A percentile compares a stretch with the other conserved stretches of the same genome.
Conservation (phyloP, 164 flowering plant genomes). For the Aristolochia contorta region DNA sequence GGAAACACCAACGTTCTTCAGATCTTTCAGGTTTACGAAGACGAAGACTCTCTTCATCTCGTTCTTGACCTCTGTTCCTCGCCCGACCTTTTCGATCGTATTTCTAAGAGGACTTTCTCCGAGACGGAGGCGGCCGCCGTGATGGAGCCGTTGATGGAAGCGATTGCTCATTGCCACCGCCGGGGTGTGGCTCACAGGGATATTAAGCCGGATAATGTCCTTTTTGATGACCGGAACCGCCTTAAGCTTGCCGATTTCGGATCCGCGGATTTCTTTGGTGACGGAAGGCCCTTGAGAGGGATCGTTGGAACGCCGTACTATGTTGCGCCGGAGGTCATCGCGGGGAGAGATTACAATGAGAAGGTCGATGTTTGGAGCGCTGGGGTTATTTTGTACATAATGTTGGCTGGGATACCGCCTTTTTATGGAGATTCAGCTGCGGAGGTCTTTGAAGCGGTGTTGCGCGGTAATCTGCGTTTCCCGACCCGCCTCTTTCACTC, state of each 20-base stretch:
- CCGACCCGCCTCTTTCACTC: constrained; percentile 40
- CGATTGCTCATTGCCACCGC: constrained; percentile 63
- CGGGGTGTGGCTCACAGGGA: constrained; percentile 67
- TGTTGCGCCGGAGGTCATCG: constrained; percentile 78
- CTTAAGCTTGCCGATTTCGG: constrained; percentile 73
- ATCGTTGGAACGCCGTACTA: constrained; percentile 87
- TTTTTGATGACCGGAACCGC: constrained; percentile 34
- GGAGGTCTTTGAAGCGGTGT: constrained; percentile 67
- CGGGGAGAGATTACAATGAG: constrained; percentile 55
- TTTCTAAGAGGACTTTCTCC: constrained; percentile 20
- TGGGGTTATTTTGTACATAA: constrained; percentile 64
- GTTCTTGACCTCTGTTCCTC: constrained; percentile 41
- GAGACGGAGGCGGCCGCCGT: constrained; percentile 41
- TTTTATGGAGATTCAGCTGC: constrained; percentile 56
- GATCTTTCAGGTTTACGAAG: constrained; percentile 37
- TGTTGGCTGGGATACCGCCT: constrained; percentile 73
- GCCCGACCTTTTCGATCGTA: constrained; percentile 30
- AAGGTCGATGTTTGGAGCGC: constrained; percentile 87
- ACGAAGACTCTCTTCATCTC: constrained; percentile 35
- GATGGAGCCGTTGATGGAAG: constrained; percentile 34
- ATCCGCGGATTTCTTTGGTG: constrained; percentile 45
- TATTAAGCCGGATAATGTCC: constrained; percentile 71
- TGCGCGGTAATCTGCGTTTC: constrained; percentile 58
- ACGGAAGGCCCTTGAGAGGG: constrained; percentile 28
- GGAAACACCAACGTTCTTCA: constrained; percentile 38